Base-by-base conservation (phyloP, 257 asterid species). In the Asclepias syriaca region DNA sequence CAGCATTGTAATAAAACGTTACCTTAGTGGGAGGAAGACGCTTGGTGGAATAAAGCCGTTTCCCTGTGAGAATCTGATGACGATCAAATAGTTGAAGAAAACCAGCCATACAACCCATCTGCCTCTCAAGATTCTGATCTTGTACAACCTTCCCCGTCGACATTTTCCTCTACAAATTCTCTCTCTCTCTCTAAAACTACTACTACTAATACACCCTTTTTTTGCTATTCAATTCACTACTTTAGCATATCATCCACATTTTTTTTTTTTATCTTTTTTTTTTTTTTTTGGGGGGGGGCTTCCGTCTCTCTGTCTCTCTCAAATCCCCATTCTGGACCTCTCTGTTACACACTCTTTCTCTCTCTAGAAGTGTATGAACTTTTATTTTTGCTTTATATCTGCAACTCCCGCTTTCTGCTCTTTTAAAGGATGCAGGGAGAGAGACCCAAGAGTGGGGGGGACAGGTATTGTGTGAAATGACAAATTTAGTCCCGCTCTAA, bases 21-120 rank as follows among this genome's bases (percentile, higher is more conserved):
- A 84, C 92, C 66, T 86, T 65, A 11, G 85, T 60, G 9, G 87
- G 79, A 50, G 90, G 91, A 72, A 92, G 91, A 74, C 96, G 93
- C 73, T 85, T 85, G 71, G 92, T 58, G 61, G 88, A 60, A 58
- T 78, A 81, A 70, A 84, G 77, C 56, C 89, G 82, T 76, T 88
- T 90, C 3, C 84, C 87, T 74, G 90, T 70, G 24, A 88, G 43
- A 67, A 87, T 78, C 79, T 88, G 97, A 70, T 87, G 89, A 74
- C 98, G 97, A 77, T 92, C 90, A 57, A 92, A 92, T 57, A 90
- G 78, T 43, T 92, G 97, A 34, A 88, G 86, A 69, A 90, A 88
- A 46, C 96, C 93, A 48, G 95, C 76, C 93, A 91, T 91, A 83
- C 97, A 91, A 19, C 97, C 96, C 94, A 91, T 87, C 45, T 87